Evolutionary conservation across 352 stramenopile species (phyloP).

Genomic region (Phytopythium cucurbitacearum): DNA sequence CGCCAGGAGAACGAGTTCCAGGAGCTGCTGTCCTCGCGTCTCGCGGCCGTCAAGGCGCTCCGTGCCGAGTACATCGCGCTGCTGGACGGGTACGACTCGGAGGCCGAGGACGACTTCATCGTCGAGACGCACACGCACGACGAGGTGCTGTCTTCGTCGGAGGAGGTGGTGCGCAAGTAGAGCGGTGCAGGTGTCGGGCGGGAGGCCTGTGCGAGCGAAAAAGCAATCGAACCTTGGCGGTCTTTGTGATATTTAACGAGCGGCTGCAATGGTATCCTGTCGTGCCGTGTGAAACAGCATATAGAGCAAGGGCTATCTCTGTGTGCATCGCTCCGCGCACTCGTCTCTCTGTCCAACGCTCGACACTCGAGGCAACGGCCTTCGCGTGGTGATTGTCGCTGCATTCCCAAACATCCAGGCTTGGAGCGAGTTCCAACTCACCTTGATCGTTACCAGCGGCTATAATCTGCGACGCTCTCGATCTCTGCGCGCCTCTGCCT

Average conservation of each 20-base stretch:
- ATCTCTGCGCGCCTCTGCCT: too few relatives aligned
- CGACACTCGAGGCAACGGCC: too few relatives aligned
- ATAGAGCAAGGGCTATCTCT: too few relatives aligned
- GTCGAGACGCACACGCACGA: conserved; percentile 73
- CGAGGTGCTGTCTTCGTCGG: conserved; percentile 58
- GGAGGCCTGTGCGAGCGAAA: neutral
- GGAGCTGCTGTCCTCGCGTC: conserved; percentile 50
- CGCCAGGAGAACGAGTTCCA: conserved; percentile 67
- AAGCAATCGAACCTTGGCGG: neutral
- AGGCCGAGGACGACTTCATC: conserved; percentile 84
- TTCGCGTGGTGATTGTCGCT: too few relatives aligned
- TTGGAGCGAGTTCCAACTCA: too few relatives aligned
- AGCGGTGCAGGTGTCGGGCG: neutral
- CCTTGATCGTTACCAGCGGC: too few relatives aligned
- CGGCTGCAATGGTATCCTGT: too few relatives aligned
- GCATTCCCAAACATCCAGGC: too few relatives aligned
- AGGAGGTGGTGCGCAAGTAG: conserved; percentile 75
- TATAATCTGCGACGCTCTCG: too few relatives aligned
- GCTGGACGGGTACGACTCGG: conserved; percentile 74
- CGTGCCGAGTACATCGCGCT: conserved; percentile 68
- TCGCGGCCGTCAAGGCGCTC: conserved; percentile 14
- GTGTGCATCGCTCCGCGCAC: too few relatives aligned
- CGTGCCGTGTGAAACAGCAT: too few relatives aligned
- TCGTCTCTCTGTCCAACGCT: too few relatives aligned
- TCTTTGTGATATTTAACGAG: conserved; percentile 5